Evolutionary conservation across 768 basidiomycete species (phyloP), one percentile per base, ranked within the genome.

Genomic region (Brasilioporus rufonigricans): DNA sequence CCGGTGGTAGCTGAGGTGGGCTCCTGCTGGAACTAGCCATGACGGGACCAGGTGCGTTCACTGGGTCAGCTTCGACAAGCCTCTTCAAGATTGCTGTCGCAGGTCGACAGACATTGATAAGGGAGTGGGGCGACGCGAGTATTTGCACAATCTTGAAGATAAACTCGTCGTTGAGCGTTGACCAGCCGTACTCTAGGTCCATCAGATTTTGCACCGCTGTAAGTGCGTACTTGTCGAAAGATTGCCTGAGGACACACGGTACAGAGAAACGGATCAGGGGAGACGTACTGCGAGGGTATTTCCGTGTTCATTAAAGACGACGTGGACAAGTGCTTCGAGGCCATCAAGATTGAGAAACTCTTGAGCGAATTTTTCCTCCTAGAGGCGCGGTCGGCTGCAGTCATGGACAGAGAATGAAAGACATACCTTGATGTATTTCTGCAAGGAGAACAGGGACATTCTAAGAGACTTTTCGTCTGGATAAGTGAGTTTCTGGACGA

Each of bases 91-190:
- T 94, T 32, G 89, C 85, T 40, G 91, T 93, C 1, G 93, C 93
- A 32, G 93, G 94, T 6, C 93, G 86, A 63, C 90, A 91, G 55
- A 95, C 91, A 57, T 97, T 97, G 76, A 95, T 86, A 18, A 86
- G 80, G 12, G 88, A 89, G 36, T 80, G 77, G 0, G 87, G 76
- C 0, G 90, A 89, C 0, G 90, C 84, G 24, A 92, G 77, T 60
- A 90, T 87, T 63, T 86, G 82, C 16, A 92, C 91, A 48, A 93
- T 81, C 68, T 82, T 81, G 62, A 83, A 77, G 50, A 93, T 89
- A 71, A 96, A 94, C 8, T 71, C 69, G 49, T 83, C 77, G 57
- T 84, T 82, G 6, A 95, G 79, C n/a, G 74, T 76, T 1, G 82
- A 77, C 91, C 90, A 94, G 43, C 91, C 92, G 57, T 88, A 84